Conservation (phyloP, 2,329 filamentous ascomycete species). For the Pseudogymnoascus sp. region DNA sequence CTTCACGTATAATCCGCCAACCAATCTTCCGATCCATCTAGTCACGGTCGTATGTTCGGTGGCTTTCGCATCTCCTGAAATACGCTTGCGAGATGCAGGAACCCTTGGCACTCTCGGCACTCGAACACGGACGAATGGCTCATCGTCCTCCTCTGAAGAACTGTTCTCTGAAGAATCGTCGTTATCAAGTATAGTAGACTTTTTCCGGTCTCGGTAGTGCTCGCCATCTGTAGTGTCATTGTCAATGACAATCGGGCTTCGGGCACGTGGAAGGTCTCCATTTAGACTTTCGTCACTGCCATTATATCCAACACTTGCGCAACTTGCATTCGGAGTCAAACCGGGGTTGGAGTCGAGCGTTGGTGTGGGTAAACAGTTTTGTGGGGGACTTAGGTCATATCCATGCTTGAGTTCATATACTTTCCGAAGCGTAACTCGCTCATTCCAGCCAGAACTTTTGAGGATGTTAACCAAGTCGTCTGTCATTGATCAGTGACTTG, state of each 20-base stretch:
- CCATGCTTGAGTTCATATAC: not conserved
- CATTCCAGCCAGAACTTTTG: not conserved
- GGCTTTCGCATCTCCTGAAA: not conserved
- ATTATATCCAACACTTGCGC: not conserved
- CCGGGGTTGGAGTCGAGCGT: not conserved
- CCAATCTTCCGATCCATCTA: conserved; percentile 4
- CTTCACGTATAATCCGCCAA: conserved; percentile 5
- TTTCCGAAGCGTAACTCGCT: not conserved
- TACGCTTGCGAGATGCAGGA: not conserved
- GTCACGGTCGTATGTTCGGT: conserved; percentile 4
- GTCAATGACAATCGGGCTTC: not conserved
- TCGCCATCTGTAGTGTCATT: not conserved
- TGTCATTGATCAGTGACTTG: not conserved
- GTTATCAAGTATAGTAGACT: not conserved
- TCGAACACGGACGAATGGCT: not conserved
- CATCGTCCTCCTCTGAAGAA: not conserved
- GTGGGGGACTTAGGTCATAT: not conserved
- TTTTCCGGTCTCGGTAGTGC: not conserved
- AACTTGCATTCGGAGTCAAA: not conserved
- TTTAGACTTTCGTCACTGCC: not conserved
- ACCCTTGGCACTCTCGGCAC: not conserved
- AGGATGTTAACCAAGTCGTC: not conserved
- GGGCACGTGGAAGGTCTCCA: not conserved
- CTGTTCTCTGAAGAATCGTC: not conserved
- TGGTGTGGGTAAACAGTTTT: not conserved